Base-by-base conservation (phyloP, 257 asterid genomes). In the Solanum verrucosum region DNA sequence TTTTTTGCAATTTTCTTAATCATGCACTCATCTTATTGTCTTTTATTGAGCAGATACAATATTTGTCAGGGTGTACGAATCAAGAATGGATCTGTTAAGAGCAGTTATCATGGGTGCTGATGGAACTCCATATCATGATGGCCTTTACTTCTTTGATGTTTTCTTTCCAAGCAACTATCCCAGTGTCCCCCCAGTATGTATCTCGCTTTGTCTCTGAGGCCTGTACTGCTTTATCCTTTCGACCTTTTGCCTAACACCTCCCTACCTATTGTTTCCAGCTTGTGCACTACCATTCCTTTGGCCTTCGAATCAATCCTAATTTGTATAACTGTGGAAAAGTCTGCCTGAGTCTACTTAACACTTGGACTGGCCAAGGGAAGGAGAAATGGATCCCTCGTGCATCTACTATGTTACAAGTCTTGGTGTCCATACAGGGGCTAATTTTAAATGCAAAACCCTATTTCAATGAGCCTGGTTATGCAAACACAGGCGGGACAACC, bases 111-210 rank as follows among this genome's bases (percentile, higher is more conserved):
- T 95, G 79, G 99, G 99, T 79, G 98, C 99, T 21, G 98, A 95
- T 88, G 99, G 99, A 89, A 97, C 99, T 38, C 99, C 99, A 20
- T 97, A 96, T 89, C 98, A 96, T 73, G 99, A 95, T 72, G 99
- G 99, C 37, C 98, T 97, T 89, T 97, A 93, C 90, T 95, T 97
- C 98, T 97, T 97, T 87, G 99, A 97, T 67, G 92, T 97, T 89
- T 86, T 84, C 91, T 96, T 96, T 87, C 99, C 99, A 16, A 87
- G 88, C 93, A 91, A 44, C 75, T 97, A 97, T 88, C 99, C 99
- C 71, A 87, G 89, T 78, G 94, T 91, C 82, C 99, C 99, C 59
- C 99, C 99, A 86, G 99, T 97, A 94, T 42, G 94, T 90, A 40
- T 85, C 90, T 44, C 20, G 56, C 38, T 38, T 10, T 65, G 72